A percentile compares a stretch with the other conserved stretches of the same genome.
Conservation (phyloP, 192 early-diverging fungal genomes). For the Ambispora gerdemannii region DNA sequence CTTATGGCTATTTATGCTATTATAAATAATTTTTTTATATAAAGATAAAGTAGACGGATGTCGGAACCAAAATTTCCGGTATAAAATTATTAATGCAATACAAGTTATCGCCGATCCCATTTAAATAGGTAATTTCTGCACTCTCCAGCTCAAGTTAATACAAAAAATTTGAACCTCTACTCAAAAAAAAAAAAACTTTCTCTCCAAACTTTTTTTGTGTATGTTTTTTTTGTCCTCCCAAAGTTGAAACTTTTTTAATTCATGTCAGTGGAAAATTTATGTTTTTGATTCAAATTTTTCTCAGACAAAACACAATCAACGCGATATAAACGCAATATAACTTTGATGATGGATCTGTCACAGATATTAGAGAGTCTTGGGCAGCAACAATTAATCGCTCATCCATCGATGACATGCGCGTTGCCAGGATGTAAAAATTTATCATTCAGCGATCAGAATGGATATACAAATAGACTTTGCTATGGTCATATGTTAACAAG, state of each 20-base stretch:
- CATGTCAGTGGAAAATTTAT: too few species aligned
- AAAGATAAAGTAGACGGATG: too few species aligned
- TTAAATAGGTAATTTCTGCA: too few species aligned
- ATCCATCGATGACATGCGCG: background rate
- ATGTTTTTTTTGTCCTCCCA: background rate
- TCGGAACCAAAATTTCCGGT: too few species aligned
- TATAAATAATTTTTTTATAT: too few species aligned
- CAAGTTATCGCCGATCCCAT: background rate
- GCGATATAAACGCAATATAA: background rate
- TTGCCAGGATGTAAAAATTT: background rate
- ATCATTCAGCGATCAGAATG: background rate
- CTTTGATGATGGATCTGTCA: background rate
- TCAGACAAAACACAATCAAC: too few species aligned
- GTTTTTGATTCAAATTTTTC: too few species aligned
- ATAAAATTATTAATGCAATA: background rate
- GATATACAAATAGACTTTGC: background rate
- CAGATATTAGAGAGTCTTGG: background rate
- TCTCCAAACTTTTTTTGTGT: background rate
- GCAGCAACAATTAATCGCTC: background rate
- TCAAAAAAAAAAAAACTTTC: background rate
- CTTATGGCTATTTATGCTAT: too few species aligned
- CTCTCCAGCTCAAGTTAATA: background rate
- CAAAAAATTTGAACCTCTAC: background rate
- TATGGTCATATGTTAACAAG: background rate
- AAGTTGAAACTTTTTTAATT: background rate